Base-by-base conservation (phyloP, 805 yeast genomes). In the Barnettozyma sp. region DNA sequence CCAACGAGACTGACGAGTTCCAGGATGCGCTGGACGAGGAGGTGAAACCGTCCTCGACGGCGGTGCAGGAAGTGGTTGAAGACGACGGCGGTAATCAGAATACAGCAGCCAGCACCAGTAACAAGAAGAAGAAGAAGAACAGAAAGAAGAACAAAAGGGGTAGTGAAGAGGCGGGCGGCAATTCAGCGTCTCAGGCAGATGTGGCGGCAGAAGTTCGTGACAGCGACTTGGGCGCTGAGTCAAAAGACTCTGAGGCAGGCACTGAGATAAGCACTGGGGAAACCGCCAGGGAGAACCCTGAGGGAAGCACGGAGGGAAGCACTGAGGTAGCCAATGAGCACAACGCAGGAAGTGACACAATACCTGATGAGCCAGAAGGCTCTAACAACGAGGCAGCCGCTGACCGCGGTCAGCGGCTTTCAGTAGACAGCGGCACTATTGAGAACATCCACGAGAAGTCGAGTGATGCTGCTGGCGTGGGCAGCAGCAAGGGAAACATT, bases 101-200 rank as follows among this genome's bases (percentile, higher is more conserved):
- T 19, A 15, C 31, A 14, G n/a, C 30, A 8, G 17, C 33, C 15
- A 26, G 22, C 9, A 20, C 30, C 18, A 18, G 30, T 14, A 27
- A 22, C 11, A 22, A 22, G 9, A 22, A 27, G 30, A 27, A 34
- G 26, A 38, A 30, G 33, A 22, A 38, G 43, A 43, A 26, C 45
- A 42, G 27, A 34, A 40, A 38, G 25, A 30, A 24, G 26, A 43
- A 34, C 45, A 47, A 33, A 33, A 43, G 26, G 39, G 45, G 33
- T 37, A 34, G 22, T 21, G 30, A 21, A 17, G 27, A 36, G n/a
- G 5, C 31, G 2, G 39, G 26, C 8, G 20, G 17, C 8, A 9
- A 10, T 5, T 22, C 18, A 18, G 28, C 23, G 10, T 28, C 34
- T 7, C 31, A 35, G 8, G 8, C 44, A 19, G 42, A 35, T 26